Base-by-base conservation (phyloP, 2,329 filamentous ascomycete genomes). In the Fusarium miscanthi region DNA sequence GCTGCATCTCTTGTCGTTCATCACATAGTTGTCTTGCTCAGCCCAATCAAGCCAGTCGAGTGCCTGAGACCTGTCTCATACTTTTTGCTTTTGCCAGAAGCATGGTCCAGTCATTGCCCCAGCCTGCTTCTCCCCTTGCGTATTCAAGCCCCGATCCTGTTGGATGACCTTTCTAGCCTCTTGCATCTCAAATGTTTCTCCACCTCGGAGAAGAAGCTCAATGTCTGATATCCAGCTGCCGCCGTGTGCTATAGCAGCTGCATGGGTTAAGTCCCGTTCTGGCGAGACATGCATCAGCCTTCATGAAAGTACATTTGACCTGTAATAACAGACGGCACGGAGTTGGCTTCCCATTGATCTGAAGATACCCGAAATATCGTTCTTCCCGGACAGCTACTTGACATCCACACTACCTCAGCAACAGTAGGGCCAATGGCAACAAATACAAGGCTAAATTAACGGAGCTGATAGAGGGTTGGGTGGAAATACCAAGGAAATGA, bases 261-360 rank as follows among this genome's bases (percentile, higher is more conserved):
- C 61, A 54, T 52, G 43, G 52, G 46, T 30, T 42, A 41, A 49
- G 52, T 62, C 57, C 52, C 41, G 51, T 62, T 69, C n/a, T 62
- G 58, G 57, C 57, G 63, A 76, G 73, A 77, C 74, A 76, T 74
- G 63, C 74, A 48, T 63, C 63, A 59, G 53, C 38, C 57, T 46
- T 57, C 14, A 45, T 49, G 49, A 63, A 66, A 52, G 49, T 59
- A 46, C 60, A 46, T 65, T 49, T 58, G 52, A 51, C 63, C 43
- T 48, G 52, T 41, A 42, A 48, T 38, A 48, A 48, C 27, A 58
- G 40, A 42, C 48, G 49, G 35, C 60, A 31, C 43, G 53, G 56
- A 53, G 37, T 53, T 54, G 51, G 46, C 48, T 59, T 49, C n/a
- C 16, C 33, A 38, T 59, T 40, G 45, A 59, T 46, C 66, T 53